These are phyloP conservation scores for Kappamyces sp. DNA, from an alignment of 192 early-diverging fungal genomes.

Conservation along the genomic window DNA sequence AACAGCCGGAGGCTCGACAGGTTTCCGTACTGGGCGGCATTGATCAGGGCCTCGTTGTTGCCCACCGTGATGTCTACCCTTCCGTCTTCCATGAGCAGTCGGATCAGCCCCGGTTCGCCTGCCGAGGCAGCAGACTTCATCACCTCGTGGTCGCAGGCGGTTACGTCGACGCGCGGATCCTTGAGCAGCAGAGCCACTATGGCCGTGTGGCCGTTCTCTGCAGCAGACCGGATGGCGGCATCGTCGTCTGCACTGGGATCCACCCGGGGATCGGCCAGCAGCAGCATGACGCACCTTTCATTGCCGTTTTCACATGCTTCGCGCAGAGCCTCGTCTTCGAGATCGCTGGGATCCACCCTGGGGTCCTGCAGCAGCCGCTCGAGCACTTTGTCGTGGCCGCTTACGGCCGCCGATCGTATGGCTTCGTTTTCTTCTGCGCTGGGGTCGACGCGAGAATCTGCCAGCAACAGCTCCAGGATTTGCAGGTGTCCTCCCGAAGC, in stretches of 20 bases:
- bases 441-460: constrained; percentile 10
- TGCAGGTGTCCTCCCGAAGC: constrained; percentile 14
- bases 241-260: constrained; percentile 14
- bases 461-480: constrained; percentile 18
- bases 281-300: constrained; percentile 8
- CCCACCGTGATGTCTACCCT: not conserved
- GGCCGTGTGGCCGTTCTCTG: constrained; percentile 11
- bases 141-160: not conserved
- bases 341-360: constrained; percentile 16
- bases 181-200: constrained; percentile 8
- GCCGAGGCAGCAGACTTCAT: not conserved
- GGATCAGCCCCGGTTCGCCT: not conserved
- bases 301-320: constrained; percentile 10
- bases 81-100: not conserved
- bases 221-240: not conserved
- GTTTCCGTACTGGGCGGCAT: not conserved
- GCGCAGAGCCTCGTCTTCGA: constrained; percentile 5
- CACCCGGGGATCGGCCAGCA: constrained; percentile 18
- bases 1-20: not conserved
- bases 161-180: not conserved
- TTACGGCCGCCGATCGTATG: constrained; percentile 6
- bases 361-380: constrained; percentile 2
- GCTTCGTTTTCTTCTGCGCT: constrained; percentile 13
- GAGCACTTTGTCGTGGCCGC: not conserved
- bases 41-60: not conserved